phyloP scores from a whole-genome alignment of 768 basidiomycete genomes.

The Tricholoma saponaceum region DNA sequence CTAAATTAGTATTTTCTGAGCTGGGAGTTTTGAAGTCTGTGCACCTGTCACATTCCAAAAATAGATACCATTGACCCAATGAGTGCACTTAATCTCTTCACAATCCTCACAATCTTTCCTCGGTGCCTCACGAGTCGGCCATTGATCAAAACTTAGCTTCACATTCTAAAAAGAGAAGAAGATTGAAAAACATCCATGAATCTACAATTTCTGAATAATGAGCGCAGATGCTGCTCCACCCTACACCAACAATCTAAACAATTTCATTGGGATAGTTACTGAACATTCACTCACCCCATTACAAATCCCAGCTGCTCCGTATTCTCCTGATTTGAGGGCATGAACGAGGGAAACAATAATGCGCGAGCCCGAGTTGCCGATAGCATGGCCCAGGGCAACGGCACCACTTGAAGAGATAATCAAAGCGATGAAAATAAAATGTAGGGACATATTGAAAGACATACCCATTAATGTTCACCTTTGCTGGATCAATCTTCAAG shows the following conservation, averaged over 20 bases:
- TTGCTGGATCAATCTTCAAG: conserved; percentile 76
- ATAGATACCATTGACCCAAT: neutral
- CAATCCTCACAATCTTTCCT: neutral
- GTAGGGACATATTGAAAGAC: conserved; percentile 20
- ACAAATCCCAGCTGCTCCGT: conserved; percentile 95
- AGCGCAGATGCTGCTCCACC: conserved; percentile 92
- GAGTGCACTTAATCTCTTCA: neutral
- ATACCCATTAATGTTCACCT: conserved; percentile 88
- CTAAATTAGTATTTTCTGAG: no score
- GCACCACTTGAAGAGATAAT: conserved; percentile 65
- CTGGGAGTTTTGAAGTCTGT: neutral
- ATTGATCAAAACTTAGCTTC: neutral
- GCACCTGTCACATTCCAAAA: neutral
- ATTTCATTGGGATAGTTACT: neutral
- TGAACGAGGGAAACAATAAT: conserved; percentile 93
- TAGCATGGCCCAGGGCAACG: conserved; percentile 93
- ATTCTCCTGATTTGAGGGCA: conserved; percentile 87
- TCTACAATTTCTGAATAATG: conserved; percentile 83
- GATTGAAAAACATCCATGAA: conserved; percentile 13
- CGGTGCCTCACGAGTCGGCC: neutral
- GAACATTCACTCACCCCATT: conserved; percentile 71
- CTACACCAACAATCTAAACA: conserved; percentile 35
- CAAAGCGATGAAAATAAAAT: conserved; percentile 8
- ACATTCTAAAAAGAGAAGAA: conserved; percentile 1
- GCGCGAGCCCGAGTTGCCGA: conserved; percentile 93